Conservation (phyloP, 805 yeast species). For the Metschnikowia henanensis region DNA sequence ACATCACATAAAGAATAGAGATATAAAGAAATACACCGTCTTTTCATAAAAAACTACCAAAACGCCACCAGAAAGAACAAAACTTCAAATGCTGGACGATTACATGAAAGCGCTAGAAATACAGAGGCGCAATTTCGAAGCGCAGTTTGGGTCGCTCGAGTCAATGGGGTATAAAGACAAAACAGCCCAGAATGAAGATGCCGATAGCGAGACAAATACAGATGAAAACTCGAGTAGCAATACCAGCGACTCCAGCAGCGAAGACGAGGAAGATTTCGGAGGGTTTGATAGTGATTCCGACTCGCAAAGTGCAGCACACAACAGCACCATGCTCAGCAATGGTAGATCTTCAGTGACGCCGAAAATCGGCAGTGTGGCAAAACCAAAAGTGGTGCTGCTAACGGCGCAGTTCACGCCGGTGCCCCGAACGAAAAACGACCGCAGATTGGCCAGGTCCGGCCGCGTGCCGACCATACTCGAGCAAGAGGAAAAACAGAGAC, state of each 20-base stretch:
- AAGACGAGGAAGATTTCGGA: slow-evolving; percentile 16
- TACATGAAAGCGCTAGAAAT: slow-evolving; percentile 43
- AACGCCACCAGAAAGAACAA: too few species aligned
- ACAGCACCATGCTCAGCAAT: slow-evolving; percentile 5
- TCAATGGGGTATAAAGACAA: slow-evolving; percentile 50
- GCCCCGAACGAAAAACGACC: slow-evolving; percentile 44
- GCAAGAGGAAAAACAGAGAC: slow-evolving; percentile 26
- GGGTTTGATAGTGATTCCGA: slow-evolving; percentile 13
- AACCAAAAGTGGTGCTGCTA: slow-evolving; percentile 51
- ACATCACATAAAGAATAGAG: too few species aligned
- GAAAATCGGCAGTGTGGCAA: background rate
- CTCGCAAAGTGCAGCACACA: background rate
- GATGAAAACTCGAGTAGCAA: slow-evolving; percentile 9
- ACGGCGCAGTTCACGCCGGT: slow-evolving; percentile 32
- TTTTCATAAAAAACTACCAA: too few species aligned
- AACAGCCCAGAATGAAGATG: slow-evolving; percentile 7
- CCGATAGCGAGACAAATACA: slow-evolving; percentile 6
- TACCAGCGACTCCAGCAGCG: slow-evolving; percentile 7
- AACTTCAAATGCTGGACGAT: slow-evolving; percentile 32
- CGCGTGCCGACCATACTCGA: slow-evolving; percentile 52
- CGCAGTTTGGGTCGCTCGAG: slow-evolving; percentile 61
- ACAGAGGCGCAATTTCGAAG: slow-evolving; percentile 60
- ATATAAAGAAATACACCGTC: too few species aligned
- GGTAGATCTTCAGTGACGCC: slow-evolving; percentile 1
- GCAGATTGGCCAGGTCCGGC: slow-evolving; percentile 57